phyloP scores from a whole-genome alignment of 2,329 filamentous ascomycete genomes.

The Xylaria sp. region DNA sequence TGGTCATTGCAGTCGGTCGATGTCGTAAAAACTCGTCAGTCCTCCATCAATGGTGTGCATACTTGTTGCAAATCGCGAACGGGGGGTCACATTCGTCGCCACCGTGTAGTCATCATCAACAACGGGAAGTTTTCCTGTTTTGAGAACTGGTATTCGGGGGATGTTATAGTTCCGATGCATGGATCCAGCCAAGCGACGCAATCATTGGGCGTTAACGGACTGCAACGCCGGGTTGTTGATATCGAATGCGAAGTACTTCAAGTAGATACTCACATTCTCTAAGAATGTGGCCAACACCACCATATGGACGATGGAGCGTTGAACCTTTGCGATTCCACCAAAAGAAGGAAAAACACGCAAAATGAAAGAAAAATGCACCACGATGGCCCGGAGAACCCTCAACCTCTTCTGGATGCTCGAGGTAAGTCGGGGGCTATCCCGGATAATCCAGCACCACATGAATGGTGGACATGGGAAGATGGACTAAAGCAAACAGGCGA shows the following conservation, averaged over 20 bases:
- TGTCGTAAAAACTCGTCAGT: constrained; percentile 30
- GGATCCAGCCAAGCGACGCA: constrained; percentile 8
- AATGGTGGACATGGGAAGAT: neutral
- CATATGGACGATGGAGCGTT: constrained; percentile 9
- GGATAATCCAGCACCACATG: constrained; percentile 15
- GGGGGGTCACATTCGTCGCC: constrained; percentile 15
- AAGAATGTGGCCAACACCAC: constrained; percentile 7
- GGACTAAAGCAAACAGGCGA: neutral
- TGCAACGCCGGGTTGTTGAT: neutral
- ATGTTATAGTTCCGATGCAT: constrained; percentile 5
- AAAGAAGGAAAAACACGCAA: neutral
- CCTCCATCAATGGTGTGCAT: constrained; percentile 19
- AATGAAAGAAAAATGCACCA: neutral
- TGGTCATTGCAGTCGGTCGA: constrained; percentile 32
- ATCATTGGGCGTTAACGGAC: neutral
- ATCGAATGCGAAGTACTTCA: neutral
- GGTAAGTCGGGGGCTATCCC: neutral
- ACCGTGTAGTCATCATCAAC: constrained; percentile 12
- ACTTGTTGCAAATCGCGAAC: constrained; percentile 3
- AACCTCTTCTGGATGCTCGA: neutral
- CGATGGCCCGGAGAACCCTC: neutral
- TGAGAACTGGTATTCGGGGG: constrained; percentile 1
- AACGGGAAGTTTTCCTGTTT: constrained; percentile 20
- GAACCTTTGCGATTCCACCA: neutral
- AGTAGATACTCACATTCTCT: constrained; percentile 14